Conservation (phyloP, 2,329 filamentous ascomycete species). For the Arachnomyces sp. region DNA sequence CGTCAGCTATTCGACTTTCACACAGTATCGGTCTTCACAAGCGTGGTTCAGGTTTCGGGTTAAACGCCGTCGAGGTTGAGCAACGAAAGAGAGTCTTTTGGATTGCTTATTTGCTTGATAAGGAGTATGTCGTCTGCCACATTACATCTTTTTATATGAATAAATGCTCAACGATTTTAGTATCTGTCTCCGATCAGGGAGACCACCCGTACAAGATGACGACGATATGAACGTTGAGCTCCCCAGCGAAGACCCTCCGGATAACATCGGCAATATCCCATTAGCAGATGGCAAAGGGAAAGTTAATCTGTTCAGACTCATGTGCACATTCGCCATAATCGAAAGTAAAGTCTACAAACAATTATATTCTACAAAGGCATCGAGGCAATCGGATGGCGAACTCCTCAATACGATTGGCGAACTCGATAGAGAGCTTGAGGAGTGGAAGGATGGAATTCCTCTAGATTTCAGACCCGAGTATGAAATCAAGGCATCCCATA, state of each 20-base stretch:
- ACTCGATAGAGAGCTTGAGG: slow-evolving; percentile 79
- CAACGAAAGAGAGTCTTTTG: slow-evolving; percentile 74
- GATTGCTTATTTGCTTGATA: slow-evolving; percentile 68
- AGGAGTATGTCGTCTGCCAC: slow-evolving; percentile 46
- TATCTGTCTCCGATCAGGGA: slow-evolving; percentile 63
- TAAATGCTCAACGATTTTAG: slow-evolving; percentile 25
- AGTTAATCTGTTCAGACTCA: slow-evolving; percentile 87
- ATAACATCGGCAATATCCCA: slow-evolving; percentile 92
- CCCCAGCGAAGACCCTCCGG: slow-evolving; percentile 79
- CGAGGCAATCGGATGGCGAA: slow-evolving; percentile 86
- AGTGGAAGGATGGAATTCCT: slow-evolving; percentile 94
- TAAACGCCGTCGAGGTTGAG: slow-evolving; percentile 90
- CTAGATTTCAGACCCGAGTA: slow-evolving; percentile 95
- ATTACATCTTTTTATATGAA: not conserved
- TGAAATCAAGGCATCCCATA: slow-evolving; percentile 88
- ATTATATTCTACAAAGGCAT: slow-evolving; percentile 85
- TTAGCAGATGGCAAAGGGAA: slow-evolving; percentile 82
- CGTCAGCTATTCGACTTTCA: slow-evolving; percentile 79
- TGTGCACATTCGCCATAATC: slow-evolving; percentile 86
- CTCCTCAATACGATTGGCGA: slow-evolving; percentile 93
- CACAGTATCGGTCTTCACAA: slow-evolving; percentile 96
- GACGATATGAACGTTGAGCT: slow-evolving; percentile 94
- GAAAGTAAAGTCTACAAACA: slow-evolving; percentile 91
- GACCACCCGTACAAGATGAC: slow-evolving; percentile 65
- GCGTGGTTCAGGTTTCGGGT: slow-evolving; percentile 80